These are phyloP conservation scores for Colletotrichum magnum DNA, from an alignment of 2,329 filamentous ascomycete genomes.

Conservation along the genomic window DNA sequence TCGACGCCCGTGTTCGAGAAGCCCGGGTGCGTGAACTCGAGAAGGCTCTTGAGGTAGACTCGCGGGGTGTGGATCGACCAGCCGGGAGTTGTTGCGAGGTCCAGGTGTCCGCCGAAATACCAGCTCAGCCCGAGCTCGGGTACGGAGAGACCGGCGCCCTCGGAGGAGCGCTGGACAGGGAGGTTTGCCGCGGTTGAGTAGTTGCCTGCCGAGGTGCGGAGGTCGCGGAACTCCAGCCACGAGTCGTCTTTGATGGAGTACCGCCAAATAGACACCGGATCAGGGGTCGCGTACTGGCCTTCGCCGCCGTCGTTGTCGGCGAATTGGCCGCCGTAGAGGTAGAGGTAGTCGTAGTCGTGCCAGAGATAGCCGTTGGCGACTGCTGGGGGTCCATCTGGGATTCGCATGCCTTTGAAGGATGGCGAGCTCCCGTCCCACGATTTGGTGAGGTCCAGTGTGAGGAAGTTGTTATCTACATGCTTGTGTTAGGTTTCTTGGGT, in stretches of 20 bases:
- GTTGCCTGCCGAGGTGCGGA: constrained; percentile 74
- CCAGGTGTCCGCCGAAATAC: constrained; percentile 85
- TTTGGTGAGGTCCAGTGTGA: constrained; percentile 79
- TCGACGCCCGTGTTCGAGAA: constrained; percentile 75
- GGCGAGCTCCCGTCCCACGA: constrained; percentile 79
- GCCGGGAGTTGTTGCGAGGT: constrained; percentile 69
- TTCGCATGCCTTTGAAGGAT: constrained; percentile 71
- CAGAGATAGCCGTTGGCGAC: constrained; percentile 83
- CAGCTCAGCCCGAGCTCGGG: constrained; percentile 79
- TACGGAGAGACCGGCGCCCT: constrained; percentile 80
- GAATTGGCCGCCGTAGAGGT: constrained; percentile 82
- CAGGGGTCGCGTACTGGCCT: constrained; percentile 66
- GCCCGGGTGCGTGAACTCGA: constrained; percentile 83
- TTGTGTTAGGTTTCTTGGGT: constrained; percentile 18
- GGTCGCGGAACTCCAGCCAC: constrained; percentile 76
- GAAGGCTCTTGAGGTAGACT: constrained; percentile 79
- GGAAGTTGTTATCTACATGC: constrained; percentile 75
- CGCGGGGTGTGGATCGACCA: constrained; percentile 77
- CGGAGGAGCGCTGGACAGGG: constrained; percentile 77
- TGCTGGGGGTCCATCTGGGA: constrained; percentile 77
- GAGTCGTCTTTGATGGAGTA: constrained; percentile 72
- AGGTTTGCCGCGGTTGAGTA: constrained; percentile 69
- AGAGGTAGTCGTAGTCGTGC: constrained; percentile 79
- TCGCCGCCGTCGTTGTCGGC: constrained; percentile 64
- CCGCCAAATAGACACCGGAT: constrained; percentile 76